Conservation (phyloP, 2,329 filamentous ascomycete genomes). For the Alternaria gansuensis region DNA sequence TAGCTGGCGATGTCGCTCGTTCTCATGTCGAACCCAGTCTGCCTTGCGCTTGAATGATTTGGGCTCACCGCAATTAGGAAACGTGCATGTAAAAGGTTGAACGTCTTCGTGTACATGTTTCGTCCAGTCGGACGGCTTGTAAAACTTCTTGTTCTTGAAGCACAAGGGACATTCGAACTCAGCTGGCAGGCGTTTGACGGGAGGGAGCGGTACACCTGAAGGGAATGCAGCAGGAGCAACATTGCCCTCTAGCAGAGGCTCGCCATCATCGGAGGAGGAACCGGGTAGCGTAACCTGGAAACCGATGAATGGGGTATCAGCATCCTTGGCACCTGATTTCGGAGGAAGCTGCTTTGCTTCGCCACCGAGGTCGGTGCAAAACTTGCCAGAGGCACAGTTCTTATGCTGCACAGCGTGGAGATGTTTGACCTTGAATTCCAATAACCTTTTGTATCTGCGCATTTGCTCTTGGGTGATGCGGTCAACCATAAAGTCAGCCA, state of each 20-base stretch:
- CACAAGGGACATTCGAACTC: conserved; percentile 91
- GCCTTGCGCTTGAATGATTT: conserved; percentile 96
- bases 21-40: conserved; percentile 95
- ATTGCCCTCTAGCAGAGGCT: conserved; percentile 71
- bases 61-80: conserved; percentile 79
- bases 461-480: conserved; percentile 84
- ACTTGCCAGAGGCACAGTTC: conserved; percentile 67
- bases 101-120: conserved; percentile 96
- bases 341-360: conserved; percentile 68
- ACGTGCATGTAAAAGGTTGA: conserved; percentile 92
- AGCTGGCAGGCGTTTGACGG: conserved; percentile 77
- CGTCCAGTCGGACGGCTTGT: conserved; percentile 95
- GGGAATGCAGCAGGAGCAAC: conserved; percentile 80
- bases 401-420: conserved; percentile 64
- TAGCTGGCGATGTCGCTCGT: conserved; percentile 86
- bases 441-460: conserved; percentile 78
- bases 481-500: conserved; percentile 75
- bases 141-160: conserved; percentile 83
- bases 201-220: conserved; percentile 80
- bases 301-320: conserved; percentile 64
- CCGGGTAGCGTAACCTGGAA: conserved; percentile 66
- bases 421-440: conserved; percentile 76
- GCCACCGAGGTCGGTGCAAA: conserved; percentile 75
- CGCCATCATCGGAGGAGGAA: conserved; percentile 70
- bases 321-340: conserved; percentile 66